Percentiles rank a stretch among this genome's conserved stretches.
phyloP scores from a whole-genome alignment of 1,139 yeast species.

The Meyerozyma carpophila region DNA sequence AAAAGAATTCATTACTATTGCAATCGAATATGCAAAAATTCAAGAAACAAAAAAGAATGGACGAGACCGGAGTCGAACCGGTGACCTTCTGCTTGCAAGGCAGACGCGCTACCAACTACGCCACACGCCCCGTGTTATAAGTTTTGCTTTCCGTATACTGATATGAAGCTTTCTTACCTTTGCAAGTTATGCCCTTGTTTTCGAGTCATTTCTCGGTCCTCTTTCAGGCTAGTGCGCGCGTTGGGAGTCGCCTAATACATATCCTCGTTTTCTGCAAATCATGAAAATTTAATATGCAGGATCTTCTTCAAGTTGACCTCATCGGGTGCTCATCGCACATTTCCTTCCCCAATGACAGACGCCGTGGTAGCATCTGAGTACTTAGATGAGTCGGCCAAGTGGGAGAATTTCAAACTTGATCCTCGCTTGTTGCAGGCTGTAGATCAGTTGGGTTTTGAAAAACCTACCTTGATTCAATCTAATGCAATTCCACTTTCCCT shows the following conservation, averaged over 20 bases:
- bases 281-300: not conserved
- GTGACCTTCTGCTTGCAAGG: conserved; percentile 65
- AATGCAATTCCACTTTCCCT: conserved; percentile 90
- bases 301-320: not conserved
- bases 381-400: conserved; percentile 65
- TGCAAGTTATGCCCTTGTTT: not conserved
- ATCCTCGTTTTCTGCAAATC: not conserved
- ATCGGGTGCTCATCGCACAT: not conserved
- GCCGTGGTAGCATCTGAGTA: conserved; percentile 49
- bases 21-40: too few species aligned
- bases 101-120: conserved; percentile 70
- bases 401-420: conserved; percentile 71
- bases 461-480: conserved; percentile 87
- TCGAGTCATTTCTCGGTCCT: too few species aligned
- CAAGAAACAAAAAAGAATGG: conserved; percentile 32
- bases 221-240: too few species aligned
- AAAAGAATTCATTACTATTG: not conserved
- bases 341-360: conserved; percentile 6
- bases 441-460: conserved; percentile 70
- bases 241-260: too few species aligned
- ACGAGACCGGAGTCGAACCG: conserved; percentile 66
- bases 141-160: not conserved
- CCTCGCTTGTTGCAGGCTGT: conserved; percentile 81
- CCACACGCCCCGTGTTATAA: conserved; percentile 48
- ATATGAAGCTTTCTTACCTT: not conserved